Conservation (phyloP, 2,329 filamentous ascomycete species). For the Coniochaeta sp. region DNA sequence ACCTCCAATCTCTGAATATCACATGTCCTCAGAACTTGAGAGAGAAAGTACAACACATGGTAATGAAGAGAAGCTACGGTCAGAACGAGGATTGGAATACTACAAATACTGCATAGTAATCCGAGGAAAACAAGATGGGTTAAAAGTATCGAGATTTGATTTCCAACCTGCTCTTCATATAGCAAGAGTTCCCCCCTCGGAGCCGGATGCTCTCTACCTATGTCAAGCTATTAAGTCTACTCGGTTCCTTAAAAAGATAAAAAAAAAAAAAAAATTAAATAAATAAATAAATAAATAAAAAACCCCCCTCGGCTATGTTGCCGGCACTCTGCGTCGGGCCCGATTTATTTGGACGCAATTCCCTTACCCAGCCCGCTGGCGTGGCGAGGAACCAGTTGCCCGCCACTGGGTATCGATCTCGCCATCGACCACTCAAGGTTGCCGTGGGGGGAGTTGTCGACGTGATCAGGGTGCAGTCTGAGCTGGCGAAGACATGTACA, state of each 20-base stretch:
- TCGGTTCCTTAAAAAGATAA: too few relatives aligned
- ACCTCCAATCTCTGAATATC: background rate
- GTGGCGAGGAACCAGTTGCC: slow-evolving; percentile 10
- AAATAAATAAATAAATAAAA: too few relatives aligned
- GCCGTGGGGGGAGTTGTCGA: slow-evolving; percentile 13
- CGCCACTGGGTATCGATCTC: slow-evolving; percentile 7
- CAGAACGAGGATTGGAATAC: too few relatives aligned
- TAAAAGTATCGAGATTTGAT: too few relatives aligned
- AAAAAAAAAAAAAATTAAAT: too few relatives aligned
- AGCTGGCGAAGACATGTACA: too few relatives aligned
- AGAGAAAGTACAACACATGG: background rate
- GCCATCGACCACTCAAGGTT: slow-evolving; percentile 10
- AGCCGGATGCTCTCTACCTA: background rate
- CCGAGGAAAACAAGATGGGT: too few relatives aligned
- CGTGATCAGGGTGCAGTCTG: too few relatives aligned
- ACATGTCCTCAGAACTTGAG: background rate
- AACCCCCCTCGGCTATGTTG: too few relatives aligned
- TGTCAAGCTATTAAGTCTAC: too few relatives aligned
- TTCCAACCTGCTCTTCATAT: background rate
- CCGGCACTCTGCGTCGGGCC: slow-evolving; percentile 28
- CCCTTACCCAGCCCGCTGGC: slow-evolving; percentile 11
- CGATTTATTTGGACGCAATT: slow-evolving; percentile 3
- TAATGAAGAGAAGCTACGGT: too few relatives aligned
- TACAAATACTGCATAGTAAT: too few relatives aligned
- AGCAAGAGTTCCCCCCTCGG: background rate